These are phyloP conservation scores for Hirsutella minnesotensis DNA, from an alignment of 2,329 filamentous ascomycete species.

Conservation along the genomic window DNA sequence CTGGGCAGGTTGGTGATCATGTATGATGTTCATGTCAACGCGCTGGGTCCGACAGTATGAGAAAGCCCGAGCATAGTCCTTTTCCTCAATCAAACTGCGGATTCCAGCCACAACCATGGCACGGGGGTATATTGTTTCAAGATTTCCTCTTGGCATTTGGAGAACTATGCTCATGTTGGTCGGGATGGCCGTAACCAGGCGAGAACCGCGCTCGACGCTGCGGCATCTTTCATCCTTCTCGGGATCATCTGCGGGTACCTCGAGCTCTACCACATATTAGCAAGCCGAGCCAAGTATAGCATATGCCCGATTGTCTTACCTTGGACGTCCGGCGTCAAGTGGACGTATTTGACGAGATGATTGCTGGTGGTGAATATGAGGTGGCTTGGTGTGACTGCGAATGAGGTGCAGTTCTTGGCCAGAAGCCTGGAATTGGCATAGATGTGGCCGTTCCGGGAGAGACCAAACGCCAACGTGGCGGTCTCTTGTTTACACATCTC, in stretches of 20 bases:
- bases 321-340: conserved; percentile 51
- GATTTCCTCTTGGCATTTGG: conserved; percentile 91
- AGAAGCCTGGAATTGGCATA: conserved; percentile 66
- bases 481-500: conserved; percentile 32
- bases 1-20: conserved; percentile 80
- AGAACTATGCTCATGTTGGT: conserved; percentile 75
- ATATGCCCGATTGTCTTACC: conserved; percentile 31
- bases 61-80: conserved; percentile 77
- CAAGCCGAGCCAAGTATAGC: too few species aligned
- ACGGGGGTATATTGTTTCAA: conserved; percentile 89
- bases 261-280: conserved; percentile 46
- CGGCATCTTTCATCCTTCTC: conserved; percentile 87
- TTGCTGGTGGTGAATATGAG: conserved; percentile 87
- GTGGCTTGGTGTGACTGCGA: conserved; percentile 68
- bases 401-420: conserved; percentile 85
- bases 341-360: conserved; percentile 88
- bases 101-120: conserved; percentile 90
- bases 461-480: conserved; percentile 40
- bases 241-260: conserved; percentile 77
- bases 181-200: conserved; percentile 79
- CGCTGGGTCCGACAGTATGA: conserved; percentile 80
- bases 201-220: conserved; percentile 80
- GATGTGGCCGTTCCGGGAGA: conserved; percentile 66
- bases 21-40: conserved; percentile 95
- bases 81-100: conserved; percentile 63